phyloP scores from a whole-genome alignment of 257 asterid species.

The Solanum sitiens region DNA sequence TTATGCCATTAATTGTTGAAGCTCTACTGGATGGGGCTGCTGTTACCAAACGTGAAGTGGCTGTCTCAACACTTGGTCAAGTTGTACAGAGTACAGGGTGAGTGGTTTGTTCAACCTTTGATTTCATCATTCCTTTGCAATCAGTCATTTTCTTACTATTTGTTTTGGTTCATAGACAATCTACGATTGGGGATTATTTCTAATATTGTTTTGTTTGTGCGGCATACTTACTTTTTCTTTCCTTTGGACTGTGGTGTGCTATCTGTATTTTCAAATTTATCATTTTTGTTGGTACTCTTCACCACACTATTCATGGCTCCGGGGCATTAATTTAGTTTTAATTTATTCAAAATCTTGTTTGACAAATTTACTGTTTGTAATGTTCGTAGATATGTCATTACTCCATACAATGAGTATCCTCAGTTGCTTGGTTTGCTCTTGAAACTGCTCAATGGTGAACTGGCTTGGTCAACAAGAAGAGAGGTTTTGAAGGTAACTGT shows the following conservation, averaged over 20 bases:
- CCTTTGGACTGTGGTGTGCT: not conserved
- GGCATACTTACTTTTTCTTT: not conserved
- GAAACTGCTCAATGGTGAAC: constrained; percentile 92
- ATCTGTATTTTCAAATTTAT: not conserved
- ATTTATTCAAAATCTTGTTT: not conserved
- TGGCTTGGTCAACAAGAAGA: constrained; percentile 97
- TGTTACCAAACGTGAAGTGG: constrained; percentile 94
- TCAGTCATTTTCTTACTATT: not conserved
- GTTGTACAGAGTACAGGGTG: constrained; percentile 99
- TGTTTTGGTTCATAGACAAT: not conserved
- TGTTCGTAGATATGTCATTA: constrained; percentile 70
- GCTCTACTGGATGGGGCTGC: constrained; percentile 96
- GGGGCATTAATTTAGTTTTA: not conserved
- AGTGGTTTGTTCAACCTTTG: constrained; percentile 12
- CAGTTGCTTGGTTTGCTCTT: constrained; percentile 88
- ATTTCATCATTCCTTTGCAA: not conserved
- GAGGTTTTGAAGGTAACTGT: constrained; percentile 85
- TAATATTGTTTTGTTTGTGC: not conserved
- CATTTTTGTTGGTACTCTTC: not conserved
- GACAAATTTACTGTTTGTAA: not conserved
- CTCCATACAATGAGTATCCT: constrained; percentile 93
- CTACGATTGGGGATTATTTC: not conserved
- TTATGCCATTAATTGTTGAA: constrained; percentile 91
- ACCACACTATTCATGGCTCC: not conserved
- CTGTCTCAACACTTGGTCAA: constrained; percentile 97